Conservation (phyloP, 768 basidiomycete genomes). For the Goffeauzyma gilvescens region DNA sequence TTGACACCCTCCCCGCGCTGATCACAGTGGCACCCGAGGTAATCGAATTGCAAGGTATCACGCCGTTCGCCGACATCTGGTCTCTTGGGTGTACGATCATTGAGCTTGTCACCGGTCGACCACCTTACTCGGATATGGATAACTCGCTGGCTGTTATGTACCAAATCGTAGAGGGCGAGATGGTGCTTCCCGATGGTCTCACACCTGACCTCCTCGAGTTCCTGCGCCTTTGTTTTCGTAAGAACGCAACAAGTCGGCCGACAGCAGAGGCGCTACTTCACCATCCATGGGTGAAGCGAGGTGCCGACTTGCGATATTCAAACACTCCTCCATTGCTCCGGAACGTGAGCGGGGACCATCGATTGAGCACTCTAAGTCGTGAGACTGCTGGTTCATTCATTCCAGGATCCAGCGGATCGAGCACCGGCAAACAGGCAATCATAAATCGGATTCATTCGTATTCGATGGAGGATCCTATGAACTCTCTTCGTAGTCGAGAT, state of each 20-base stretch:
- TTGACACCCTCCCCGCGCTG: too few species aligned
- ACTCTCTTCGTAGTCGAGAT: too few species aligned
- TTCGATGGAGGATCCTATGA: too few species aligned
- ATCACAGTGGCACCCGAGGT: slow-evolving; percentile 76
- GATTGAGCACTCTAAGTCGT: too few species aligned
- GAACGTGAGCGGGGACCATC: too few species aligned
- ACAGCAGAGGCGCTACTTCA: slow-evolving; percentile 68
- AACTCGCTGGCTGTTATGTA: slow-evolving; percentile 96
- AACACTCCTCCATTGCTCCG: too few species aligned
- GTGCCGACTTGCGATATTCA: slow-evolving; percentile 58
- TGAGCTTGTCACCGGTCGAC: slow-evolving; percentile 76
- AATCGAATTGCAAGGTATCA: slow-evolving; percentile 45
- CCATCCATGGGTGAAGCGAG: slow-evolving; percentile 72
- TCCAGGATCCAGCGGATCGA: too few species aligned
- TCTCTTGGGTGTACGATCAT: slow-evolving; percentile 85
- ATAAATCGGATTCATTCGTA: too few species aligned
- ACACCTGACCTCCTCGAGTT: slow-evolving; percentile 64
- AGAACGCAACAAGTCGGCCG: slow-evolving; percentile 66
- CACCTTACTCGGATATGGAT: slow-evolving; percentile 73
- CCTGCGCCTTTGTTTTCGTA: slow-evolving; percentile 69
- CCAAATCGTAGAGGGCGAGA: slow-evolving; percentile 81
- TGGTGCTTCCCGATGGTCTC: slow-evolving; percentile 60
- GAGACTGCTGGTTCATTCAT: too few species aligned
- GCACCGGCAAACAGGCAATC: too few species aligned
- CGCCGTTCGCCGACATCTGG: slow-evolving; percentile 83